Evolutionary conservation across 305 asterid species (phyloP).

Genomic region (Solanum chacoense): DNA sequence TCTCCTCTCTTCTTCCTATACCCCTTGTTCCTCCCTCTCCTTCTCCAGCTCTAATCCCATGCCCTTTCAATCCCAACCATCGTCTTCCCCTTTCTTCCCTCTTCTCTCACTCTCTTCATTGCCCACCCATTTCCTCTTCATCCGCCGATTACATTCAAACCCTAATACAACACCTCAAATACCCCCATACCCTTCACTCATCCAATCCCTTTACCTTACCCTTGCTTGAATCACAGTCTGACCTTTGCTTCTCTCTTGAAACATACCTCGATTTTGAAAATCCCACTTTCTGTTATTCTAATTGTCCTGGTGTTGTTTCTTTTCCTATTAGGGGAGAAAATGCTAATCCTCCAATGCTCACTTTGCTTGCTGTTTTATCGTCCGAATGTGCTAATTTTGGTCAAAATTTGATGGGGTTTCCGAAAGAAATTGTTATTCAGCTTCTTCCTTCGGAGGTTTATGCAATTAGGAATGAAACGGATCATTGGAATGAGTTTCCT

Average conservation of each 20-base stretch:
- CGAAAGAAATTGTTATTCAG: not conserved
- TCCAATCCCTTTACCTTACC: conserved; percentile 12
- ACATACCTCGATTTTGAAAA: conserved; percentile 17
- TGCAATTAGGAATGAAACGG: conserved; percentile 44
- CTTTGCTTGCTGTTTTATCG: conserved; percentile 34
- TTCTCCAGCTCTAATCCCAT: conserved; percentile 22
- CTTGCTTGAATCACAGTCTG: conserved; percentile 20
- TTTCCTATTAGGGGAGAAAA: conserved; percentile 3
- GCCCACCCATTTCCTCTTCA: conserved; percentile 31
- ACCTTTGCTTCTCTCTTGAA: conserved; percentile 45
- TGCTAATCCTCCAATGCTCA: conserved; percentile 31
- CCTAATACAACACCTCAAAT: conserved; percentile 23
- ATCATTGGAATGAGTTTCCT: conserved; percentile 56
- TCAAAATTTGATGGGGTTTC: not conserved
- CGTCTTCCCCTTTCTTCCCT: conserved; percentile 56
- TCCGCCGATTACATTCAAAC: not conserved
- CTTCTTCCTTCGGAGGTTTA: conserved; percentile 75
- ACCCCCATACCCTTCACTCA: conserved; percentile 28
- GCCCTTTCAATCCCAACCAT: conserved; percentile 69
- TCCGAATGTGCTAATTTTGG: conserved; percentile 35
- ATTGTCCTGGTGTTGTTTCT: conserved; percentile 58
- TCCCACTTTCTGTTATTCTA: conserved; percentile 39
- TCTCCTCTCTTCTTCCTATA: conserved; percentile 37
- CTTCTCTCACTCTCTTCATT: conserved; percentile 64
- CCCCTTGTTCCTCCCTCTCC: conserved; percentile 3